These are phyloP conservation scores for Saturnispora diversa DNA, from an alignment of 805 yeast genomes.

Conservation along the genomic window DNA sequence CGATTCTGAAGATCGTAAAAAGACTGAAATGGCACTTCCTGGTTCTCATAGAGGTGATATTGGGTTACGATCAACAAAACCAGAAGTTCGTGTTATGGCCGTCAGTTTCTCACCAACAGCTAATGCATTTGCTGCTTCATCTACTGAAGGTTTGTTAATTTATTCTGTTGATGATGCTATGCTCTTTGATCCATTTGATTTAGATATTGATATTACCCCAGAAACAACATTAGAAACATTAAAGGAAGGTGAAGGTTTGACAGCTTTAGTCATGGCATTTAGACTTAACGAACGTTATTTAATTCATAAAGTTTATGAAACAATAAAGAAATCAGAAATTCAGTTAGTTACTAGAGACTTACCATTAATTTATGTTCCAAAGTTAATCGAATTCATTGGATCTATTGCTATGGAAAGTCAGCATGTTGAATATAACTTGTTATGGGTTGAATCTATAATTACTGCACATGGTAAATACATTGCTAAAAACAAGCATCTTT, in stretches of 20 bases:
- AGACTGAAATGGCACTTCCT: constrained; percentile 63
- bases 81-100: constrained; percentile 74
- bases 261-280: constrained; percentile 87
- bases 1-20: constrained; percentile 59
- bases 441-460: constrained; percentile 71
- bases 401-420: constrained; percentile 58
- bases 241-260: constrained; percentile 53
- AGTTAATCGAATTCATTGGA: constrained; percentile 63
- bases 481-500: constrained; percentile 50
- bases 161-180: constrained; percentile 70
- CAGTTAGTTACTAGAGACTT: constrained; percentile 56
- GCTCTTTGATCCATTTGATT: constrained; percentile 88
- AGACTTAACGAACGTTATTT: constrained; percentile 76
- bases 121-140: constrained; percentile 84
- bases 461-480: constrained; percentile 74
- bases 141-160: constrained; percentile 85
- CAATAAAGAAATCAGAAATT: constrained; percentile 64
- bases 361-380: constrained; percentile 69
- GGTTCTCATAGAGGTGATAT: constrained; percentile 83
- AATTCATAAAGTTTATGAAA: constrained; percentile 65
- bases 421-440: constrained; percentile 74
- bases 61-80: constrained; percentile 63
- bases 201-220: constrained; percentile 89
- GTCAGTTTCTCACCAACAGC: constrained; percentile 86
- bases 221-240: constrained; percentile 58